phyloP scores from a whole-genome alignment of 1,139 yeast genomes.

The Lodderomyces beijingensis region DNA sequence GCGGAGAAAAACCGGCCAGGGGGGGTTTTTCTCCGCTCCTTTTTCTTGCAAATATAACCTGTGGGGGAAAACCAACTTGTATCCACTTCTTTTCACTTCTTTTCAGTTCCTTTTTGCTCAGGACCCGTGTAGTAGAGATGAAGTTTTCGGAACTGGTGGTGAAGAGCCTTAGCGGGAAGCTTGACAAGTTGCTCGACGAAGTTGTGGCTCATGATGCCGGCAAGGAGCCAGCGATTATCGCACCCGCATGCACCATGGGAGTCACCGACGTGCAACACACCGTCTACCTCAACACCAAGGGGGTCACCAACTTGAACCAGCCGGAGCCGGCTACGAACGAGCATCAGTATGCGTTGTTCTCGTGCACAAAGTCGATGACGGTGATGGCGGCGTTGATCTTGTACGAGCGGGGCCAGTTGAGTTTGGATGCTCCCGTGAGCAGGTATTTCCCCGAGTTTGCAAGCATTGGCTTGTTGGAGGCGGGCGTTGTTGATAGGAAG shows the following conservation, averaged over 20 bases:
- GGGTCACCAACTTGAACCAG: conserved; percentile 21
- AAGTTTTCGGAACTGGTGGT: conserved; percentile 6
- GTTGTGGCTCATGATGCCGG: conserved; percentile 12
- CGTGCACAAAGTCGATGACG: conserved; percentile 49
- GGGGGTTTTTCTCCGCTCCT: too few species aligned
- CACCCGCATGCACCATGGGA: conserved; percentile 27
- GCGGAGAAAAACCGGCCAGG: too few species aligned
- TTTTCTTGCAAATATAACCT: too few species aligned
- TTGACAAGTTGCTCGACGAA: conserved; percentile 15
- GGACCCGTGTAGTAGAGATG: too few species aligned
- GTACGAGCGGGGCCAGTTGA: conserved; percentile 40
- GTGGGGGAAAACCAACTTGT: too few species aligned
- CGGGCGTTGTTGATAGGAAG: conserved; percentile 26
- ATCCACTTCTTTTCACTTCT: too few species aligned
- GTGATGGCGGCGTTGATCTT: conserved; percentile 44
- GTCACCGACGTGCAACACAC: conserved; percentile 22
- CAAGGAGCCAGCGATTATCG: conserved; percentile 15
- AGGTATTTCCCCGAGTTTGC: conserved; percentile 39
- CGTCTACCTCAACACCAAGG: conserved; percentile 23
- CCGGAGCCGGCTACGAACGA: conserved; percentile 20
- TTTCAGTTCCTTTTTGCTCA: too few species aligned
- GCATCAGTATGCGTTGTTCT: conserved; percentile 33
- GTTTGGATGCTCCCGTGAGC: conserved; percentile 39
- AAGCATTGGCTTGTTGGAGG: conserved; percentile 36
- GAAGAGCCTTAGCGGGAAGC: conserved; percentile 7